Evolutionary conservation across 768 basidiomycete genomes (phyloP), one percentile per base, ranked within the genome.

Genomic region (Leccinum aurantiacum): DNA sequence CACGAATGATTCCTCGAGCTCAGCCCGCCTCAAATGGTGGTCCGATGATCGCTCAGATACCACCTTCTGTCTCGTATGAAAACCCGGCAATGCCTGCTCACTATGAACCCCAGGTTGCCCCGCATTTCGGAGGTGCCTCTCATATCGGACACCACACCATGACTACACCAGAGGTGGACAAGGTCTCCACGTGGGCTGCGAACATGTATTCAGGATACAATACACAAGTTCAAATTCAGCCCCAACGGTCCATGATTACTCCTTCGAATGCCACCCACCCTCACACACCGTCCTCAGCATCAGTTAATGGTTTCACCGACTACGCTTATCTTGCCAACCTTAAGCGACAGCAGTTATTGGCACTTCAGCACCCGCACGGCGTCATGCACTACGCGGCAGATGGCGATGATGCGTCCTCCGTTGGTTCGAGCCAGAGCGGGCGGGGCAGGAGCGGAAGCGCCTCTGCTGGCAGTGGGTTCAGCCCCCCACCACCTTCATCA

Each of bases 11-110:
- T 38, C 65, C 67, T 33, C 66, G 64, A 14, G 58, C 63, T 29
- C 68, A 64, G 29, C 59, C 68, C 17, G 6, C 55, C 51, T 54
- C 67, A 11, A 75, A 77, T 48, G 67, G 70, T 54, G 71, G 73
- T 29, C 82, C 83, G 9, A 74, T 80, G 64, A 78, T 84, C 60
- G 82, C 79, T 38, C 75, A 78, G 70, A 76, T 72, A 51, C 73
- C 77, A 4, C 70, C 76, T 9, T 65, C 73, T 1, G 78, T 79
- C 60, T 79, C 80, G 3, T 84, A 76, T 57, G 84, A 84, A 67
- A 84, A 84, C 59, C 83, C 84, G 3, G 78, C 78, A 2, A 80
- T 83, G 76, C 69, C 79, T 54, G 66, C 75, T 13, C 63, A 78
- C 31, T 81, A 81, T 60, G 80, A 81, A 56, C 73, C 78, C n/a